These are phyloP conservation scores for Xylaria acuta DNA, from an alignment of 495 filamentous ascomycete genomes.

Conservation along the genomic window DNA sequence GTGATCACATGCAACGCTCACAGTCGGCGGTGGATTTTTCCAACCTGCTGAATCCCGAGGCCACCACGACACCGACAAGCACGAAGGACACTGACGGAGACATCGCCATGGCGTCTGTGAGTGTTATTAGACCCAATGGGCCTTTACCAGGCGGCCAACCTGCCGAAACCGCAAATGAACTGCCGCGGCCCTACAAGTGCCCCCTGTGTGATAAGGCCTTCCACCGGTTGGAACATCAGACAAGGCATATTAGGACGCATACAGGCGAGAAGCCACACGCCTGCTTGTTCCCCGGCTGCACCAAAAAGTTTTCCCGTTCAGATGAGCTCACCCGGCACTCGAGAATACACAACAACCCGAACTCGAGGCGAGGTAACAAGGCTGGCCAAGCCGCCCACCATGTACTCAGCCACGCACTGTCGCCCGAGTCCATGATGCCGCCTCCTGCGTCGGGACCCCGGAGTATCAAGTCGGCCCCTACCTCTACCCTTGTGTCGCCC, in stretches of 20 bases:
- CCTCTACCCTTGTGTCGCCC: constrained; percentile 86
- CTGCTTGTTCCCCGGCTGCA: constrained; percentile 93
- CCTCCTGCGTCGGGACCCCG: constrained; percentile 73
- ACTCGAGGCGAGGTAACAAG: constrained; percentile 93
- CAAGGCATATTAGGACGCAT: constrained; percentile 95
- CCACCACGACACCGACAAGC: constrained; percentile 42
- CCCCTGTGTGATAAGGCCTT: constrained; percentile 98
- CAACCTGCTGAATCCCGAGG: constrained; percentile 76
- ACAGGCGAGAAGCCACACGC: constrained; percentile 98
- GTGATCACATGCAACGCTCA: constrained; percentile 75
- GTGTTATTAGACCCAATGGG: constrained; percentile 74
- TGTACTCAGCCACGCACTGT: constrained; percentile 44
- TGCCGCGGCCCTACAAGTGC: constrained; percentile 97
- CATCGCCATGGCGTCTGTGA: constrained; percentile 70
- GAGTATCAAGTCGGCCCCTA: constrained; percentile 79
- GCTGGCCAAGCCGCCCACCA: constrained; percentile 56
- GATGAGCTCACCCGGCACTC: constrained; percentile 97
- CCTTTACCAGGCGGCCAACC: constrained; percentile 64
- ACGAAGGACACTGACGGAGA: constrained; percentile 45
- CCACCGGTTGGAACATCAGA: constrained; percentile 98
- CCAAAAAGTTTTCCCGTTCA: constrained; percentile 95
- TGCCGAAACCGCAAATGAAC: constrained; percentile 63
- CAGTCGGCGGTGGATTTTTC: constrained; percentile 76
- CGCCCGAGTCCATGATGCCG: constrained; percentile 71
- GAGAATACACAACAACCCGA: constrained; percentile 98